Base-by-base conservation (phyloP, 2,329 filamentous ascomycete genomes). In the Aspergillus viridinutans region DNA sequence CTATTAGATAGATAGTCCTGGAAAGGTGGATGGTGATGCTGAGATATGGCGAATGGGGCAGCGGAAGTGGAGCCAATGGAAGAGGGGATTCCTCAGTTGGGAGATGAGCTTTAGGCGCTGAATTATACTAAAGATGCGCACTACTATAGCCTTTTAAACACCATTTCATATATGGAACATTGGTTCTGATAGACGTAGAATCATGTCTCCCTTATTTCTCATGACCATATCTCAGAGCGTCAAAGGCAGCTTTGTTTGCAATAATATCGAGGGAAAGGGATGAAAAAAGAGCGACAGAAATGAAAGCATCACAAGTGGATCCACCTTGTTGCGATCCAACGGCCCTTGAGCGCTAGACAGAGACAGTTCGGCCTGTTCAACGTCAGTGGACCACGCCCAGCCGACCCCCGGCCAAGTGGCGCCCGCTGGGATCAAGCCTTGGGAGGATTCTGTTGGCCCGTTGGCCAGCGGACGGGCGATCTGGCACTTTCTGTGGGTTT, bases 31-130 rank as follows among this genome's bases (percentile, higher is more conserved):
- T 45, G 42, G 42, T 45, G 42, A 45, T 45, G 20, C 21, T 23
- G 42, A 12, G 42, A 45, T 45, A 45, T 45, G 40, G 59, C 54
- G 51, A 52, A 62, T 62, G 57, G 57, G 51, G 54, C 53, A 61
- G 60, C 49, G 53, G 61, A 50, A 64, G 61, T 62, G 59, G 61
- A 62, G 54, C 61, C 61, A 64, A 60, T 59, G 54, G 58, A 40
- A 50, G 51, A 29, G 43, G 17, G 26, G 4, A 14, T 57, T 58
- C 52, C 58, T 51, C 48, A 20, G 52, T 60, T 53, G 52, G 58
- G 55, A 57, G 55, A 48, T 50, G 23, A 47, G 32, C 3, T 21
- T 35, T 55, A 58, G 28, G 23, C n/a, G 35, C 52, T 38, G 7
- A 42, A 8, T 54, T 5, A 26, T 17, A 38, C 5, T 38, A 38